Evolutionary conservation across 1,139 yeast species (phyloP), one percentile per base, ranked within the genome.

Genomic region (Maudiozyma humilis): DNA sequence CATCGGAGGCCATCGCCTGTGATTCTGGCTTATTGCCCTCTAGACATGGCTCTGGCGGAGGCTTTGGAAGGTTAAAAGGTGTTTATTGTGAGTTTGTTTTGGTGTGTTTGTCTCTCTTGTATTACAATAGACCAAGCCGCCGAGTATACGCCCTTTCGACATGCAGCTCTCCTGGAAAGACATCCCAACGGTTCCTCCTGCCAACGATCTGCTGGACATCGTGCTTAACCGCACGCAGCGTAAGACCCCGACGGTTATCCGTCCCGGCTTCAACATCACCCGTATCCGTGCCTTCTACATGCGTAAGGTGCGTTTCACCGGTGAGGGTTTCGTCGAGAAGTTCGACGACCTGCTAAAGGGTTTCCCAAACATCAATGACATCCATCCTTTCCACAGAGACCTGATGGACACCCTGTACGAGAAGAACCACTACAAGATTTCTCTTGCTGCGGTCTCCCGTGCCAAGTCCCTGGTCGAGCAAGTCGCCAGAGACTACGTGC

Each of bases 121-220:
- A 23, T 23, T 23, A 6, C 27, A 6, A 23, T 10, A 6, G 10
- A 23, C 27, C 10, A 6, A 23, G 6, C 27, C 27, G 10, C 27
- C 27, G 8, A 6, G 27, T 10, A 6, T 6, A 6, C 27, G 10
- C 27, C 6, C 6, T 10, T 23, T 18, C 5, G 14, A 34, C 3
- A 91, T 91, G 97, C 97, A 91, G 72, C 79, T 91, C 57, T 82
- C 96, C 45, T 91, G 97, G 97, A 91, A 91, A 70, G 96, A 89
- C 68, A 91, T 91, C 62, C 95, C 97, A 34, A 81, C 94, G 42
- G 95, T 91, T 51, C 94, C 97, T 42, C 82, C 82, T 54, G 72
- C 95, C 61, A 86, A 84, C 67, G 97, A 91, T 61, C 76, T 89
- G 76, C 75, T 91, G 79, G 99, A 91, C 69, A 88, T 91, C 53